Percentiles rank a stretch among this genome's conserved stretches.
Conservation (phyloP, 495 filamentous ascomycete genomes). For the Paragyromitra xinjiangensis region DNA sequence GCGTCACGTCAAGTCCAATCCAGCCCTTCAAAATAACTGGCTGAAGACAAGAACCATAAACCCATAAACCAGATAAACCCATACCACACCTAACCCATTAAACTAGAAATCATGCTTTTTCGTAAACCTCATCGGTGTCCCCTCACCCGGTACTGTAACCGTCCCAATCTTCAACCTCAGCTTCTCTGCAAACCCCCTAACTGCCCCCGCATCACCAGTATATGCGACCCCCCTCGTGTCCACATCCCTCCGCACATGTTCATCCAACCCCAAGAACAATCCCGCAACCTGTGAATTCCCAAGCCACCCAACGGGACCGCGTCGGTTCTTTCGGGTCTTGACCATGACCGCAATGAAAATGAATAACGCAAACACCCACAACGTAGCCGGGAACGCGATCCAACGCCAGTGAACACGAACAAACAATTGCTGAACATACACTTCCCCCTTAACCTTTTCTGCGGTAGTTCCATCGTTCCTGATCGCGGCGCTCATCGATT, state of each 20-base stretch:
- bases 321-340: background rate
- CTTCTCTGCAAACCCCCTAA: conserved; percentile 49
- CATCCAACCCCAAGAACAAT: conserved; percentile 45
- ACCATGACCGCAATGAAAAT: conserved; percentile 22
- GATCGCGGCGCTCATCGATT: conserved; percentile 42
- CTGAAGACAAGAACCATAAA: background rate
- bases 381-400: conserved; percentile 36
- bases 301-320: conserved; percentile 43
- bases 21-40: background rate
- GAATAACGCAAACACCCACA: conserved; percentile 19
- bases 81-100: background rate
- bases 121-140: conserved; percentile 25
- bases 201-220: conserved; percentile 23
- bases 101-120: conserved; percentile 1
- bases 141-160: conserved; percentile 20
- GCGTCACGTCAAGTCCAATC: background rate
- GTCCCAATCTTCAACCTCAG: conserved; percentile 42
- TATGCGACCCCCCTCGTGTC: conserved; percentile 28
- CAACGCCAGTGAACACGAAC: conserved; percentile 41
- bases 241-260: conserved; percentile 40
- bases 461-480: conserved; percentile 24
- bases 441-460: conserved; percentile 9
- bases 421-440: background rate
- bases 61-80: background rate
- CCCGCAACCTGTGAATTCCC: conserved; percentile 40